Evolutionary conservation across 2,329 filamentous ascomycete genomes (phyloP).

Genomic region (Plenodomus tracheiphilus): DNA sequence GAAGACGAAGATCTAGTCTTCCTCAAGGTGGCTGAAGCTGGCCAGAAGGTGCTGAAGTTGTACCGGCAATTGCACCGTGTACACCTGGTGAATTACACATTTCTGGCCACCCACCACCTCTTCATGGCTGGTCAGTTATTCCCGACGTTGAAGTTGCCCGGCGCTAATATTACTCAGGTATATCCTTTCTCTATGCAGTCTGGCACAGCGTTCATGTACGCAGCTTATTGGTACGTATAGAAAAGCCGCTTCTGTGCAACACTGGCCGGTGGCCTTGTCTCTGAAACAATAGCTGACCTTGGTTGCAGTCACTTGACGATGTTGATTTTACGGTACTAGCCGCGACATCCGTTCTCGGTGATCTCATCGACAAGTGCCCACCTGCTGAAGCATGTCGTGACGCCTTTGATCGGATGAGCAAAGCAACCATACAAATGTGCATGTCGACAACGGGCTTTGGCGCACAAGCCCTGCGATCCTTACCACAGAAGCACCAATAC

Average conservation of each 20-base stretch:
- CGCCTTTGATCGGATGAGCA: slow-evolving; percentile 92
- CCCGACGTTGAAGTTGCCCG: slow-evolving; percentile 8
- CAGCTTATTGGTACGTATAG: slow-evolving; percentile 72
- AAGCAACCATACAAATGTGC: slow-evolving; percentile 94
- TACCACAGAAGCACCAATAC: slow-evolving; percentile 22
- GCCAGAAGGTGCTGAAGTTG: slow-evolving; percentile 86
- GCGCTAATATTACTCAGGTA: slow-evolving; percentile 51
- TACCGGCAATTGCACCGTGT: slow-evolving; percentile 88
- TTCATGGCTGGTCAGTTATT: slow-evolving; percentile 82
- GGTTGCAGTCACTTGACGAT: slow-evolving; percentile 76
- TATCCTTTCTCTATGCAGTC: slow-evolving; percentile 94
- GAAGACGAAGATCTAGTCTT: slow-evolving; percentile 92
- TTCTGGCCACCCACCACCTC: slow-evolving; percentile 90
- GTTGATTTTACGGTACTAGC: slow-evolving; percentile 96
- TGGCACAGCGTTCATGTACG: slow-evolving; percentile 93
- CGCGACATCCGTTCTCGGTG: slow-evolving; percentile 87
- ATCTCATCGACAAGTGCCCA: slow-evolving; percentile 91
- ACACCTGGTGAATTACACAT: slow-evolving; percentile 93
- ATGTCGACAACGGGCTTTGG: slow-evolving; percentile 85
- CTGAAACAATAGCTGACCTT: slow-evolving; percentile 13
- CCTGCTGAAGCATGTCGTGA: slow-evolving; percentile 93
- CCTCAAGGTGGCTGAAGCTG: slow-evolving; percentile 91
- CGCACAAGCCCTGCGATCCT: slow-evolving; percentile 36
- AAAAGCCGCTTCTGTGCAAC: slow-evolving; percentile 11
- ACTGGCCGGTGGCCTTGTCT: slow-evolving; percentile 1